Evolutionary conservation across 257 asterid genomes (phyloP).

Genomic region (Petunia secreta): DNA sequence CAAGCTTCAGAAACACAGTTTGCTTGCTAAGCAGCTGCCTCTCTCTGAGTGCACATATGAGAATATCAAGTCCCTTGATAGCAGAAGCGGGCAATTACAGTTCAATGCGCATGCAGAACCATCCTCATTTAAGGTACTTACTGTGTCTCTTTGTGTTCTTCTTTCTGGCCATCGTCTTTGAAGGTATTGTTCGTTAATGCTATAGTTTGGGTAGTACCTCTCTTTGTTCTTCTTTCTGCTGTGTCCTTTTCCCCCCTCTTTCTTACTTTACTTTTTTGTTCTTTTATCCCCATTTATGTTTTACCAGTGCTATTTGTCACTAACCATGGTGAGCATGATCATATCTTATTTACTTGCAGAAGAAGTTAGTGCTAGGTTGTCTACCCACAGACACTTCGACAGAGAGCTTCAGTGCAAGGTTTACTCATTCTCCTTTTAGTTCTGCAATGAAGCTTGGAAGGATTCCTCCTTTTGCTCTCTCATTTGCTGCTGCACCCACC

Average conservation of each 20-base stretch:
- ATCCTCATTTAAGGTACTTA: conserved; percentile 57
- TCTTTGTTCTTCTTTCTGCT: conserved; percentile 19
- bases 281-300: conserved; percentile 21
- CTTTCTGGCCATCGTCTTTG: neutral
- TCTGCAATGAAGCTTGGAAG: conserved; percentile 45
- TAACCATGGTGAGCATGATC: conserved; percentile 39
- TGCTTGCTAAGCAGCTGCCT: conserved; percentile 58
- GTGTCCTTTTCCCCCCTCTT: conserved; percentile 17
- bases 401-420: conserved; percentile 47
- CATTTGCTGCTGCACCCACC: conserved; percentile 59
- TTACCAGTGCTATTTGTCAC: conserved; percentile 19
- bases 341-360: conserved; percentile 36
- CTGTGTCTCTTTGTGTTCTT: conserved; percentile 24
- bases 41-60: conserved; percentile 82
- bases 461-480: conserved; percentile 49
- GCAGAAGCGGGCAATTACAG: conserved; percentile 38
- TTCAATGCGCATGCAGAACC: conserved; percentile 44
- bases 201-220: conserved; percentile 5
- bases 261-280: conserved; percentile 23
- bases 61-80: conserved; percentile 71
- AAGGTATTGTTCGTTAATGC: conserved; percentile 16
- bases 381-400: conserved; percentile 55
- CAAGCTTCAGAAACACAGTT: conserved; percentile 63
- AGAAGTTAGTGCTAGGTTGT: conserved; percentile 43
- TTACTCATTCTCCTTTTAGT: conserved; percentile 41